phyloP scores from a whole-genome alignment of 225 moss, liverwort and hornwort species.

The Takakia lepidozioides region DNA sequence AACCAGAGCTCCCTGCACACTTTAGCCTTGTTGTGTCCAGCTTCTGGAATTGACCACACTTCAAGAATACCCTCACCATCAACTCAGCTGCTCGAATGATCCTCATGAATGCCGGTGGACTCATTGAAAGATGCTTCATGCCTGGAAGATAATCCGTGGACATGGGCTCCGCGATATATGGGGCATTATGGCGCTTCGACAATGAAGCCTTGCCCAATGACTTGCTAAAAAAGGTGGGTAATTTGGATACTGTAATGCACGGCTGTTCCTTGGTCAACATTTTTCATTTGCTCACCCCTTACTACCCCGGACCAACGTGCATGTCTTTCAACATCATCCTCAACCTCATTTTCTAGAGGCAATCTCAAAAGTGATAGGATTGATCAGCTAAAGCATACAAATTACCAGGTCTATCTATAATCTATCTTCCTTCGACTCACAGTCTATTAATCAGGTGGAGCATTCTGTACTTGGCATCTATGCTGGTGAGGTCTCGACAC shows the following conservation, averaged over 20 bases:
- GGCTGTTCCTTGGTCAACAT: not conserved
- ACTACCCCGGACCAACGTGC: no score
- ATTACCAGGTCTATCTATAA: not conserved
- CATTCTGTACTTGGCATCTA: no score
- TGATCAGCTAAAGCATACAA: not conserved
- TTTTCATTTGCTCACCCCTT: not conserved
- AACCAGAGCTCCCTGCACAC: no score
- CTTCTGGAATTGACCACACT: no score
- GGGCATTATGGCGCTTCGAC: constrained; percentile 51
- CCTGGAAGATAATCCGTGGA: constrained; percentile 50
- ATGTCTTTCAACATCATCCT: no score
- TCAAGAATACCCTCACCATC: constrained; percentile 58
- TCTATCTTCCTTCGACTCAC: not conserved
- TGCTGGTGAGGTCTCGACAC: no score
- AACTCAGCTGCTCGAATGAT: constrained; percentile 58
- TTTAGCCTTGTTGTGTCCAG: no score
- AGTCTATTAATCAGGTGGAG: no score
- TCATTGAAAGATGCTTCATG: constrained; percentile 64
- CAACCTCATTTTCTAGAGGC: no score
- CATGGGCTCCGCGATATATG: constrained; percentile 58
- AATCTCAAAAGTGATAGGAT: no score
- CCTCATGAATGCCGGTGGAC: constrained; percentile 55
- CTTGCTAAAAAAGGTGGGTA: constrained; percentile 54
- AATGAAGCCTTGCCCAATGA: constrained; percentile 47
- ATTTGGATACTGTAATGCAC: no score